phyloP scores from a whole-genome alignment of 2,329 filamentous ascomycete genomes.

The Hypoxylon sp. region DNA sequence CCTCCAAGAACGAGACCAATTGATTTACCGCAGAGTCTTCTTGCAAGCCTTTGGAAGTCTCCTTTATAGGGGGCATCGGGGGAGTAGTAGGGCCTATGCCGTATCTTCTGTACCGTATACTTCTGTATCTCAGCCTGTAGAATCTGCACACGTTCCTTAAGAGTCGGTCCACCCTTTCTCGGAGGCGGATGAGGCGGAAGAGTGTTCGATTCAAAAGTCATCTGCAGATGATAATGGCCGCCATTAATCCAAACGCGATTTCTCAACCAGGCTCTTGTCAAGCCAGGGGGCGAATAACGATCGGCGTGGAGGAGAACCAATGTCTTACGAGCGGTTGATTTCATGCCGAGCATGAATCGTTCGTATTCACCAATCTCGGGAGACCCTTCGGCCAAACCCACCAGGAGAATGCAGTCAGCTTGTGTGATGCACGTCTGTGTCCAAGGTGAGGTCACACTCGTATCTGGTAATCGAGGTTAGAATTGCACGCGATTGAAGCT shows the following conservation, averaged over 20 bases:
- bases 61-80: constrained; percentile 94
- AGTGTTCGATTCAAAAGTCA: constrained; percentile 84
- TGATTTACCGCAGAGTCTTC: constrained; percentile 91
- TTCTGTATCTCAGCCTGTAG: constrained; percentile 98
- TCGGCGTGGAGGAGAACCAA: constrained; percentile 91
- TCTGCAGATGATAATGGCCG: constrained; percentile 97
- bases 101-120: constrained; percentile 93
- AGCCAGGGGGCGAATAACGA: constrained; percentile 84
- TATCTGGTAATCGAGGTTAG: constrained; percentile 72
- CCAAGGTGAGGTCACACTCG: constrained; percentile 97
- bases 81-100: constrained; percentile 89
- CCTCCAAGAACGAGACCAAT: constrained; percentile 95
- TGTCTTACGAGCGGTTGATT: constrained; percentile 95
- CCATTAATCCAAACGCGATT: constrained; percentile 99
- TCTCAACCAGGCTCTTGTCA: constrained; percentile 90
- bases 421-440: constrained; percentile 98
- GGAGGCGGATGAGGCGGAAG: constrained; percentile 82
- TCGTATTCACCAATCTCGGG: constrained; percentile 96
- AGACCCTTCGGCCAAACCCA: constrained; percentile 91
- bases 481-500: constrained; percentile 19
- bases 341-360: constrained; percentile 94
- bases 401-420: constrained; percentile 94
- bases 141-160: constrained; percentile 95
- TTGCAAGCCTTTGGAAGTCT: constrained; percentile 93
- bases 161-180: constrained; percentile 84